These are phyloP conservation scores for Didymella keratinophila DNA, from an alignment of 2,329 filamentous ascomycete genomes.

Conservation along the genomic window DNA sequence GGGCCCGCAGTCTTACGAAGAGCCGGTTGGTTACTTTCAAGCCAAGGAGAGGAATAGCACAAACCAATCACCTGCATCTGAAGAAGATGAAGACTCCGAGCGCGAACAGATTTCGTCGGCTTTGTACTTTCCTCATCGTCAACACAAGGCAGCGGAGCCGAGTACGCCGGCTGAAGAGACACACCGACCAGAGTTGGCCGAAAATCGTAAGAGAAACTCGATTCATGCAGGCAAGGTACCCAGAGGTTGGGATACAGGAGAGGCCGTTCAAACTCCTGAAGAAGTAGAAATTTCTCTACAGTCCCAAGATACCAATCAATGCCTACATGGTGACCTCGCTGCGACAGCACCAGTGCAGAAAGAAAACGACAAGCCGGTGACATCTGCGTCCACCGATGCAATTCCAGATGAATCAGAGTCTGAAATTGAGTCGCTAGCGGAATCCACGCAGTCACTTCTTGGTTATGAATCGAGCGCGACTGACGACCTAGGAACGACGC, in stretches of 20 bases:
- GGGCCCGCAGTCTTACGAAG: slow-evolving; percentile 31
- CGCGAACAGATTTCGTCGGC: slow-evolving; percentile 89
- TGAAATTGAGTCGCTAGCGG: slow-evolving; percentile 52
- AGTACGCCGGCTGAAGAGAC: slow-evolving; percentile 31
- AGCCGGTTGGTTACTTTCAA: slow-evolving; percentile 43
- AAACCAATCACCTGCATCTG: slow-evolving; percentile 47
- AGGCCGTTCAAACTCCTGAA: slow-evolving; percentile 50
- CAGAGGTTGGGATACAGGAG: slow-evolving; percentile 39
- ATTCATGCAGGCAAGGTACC: slow-evolving; percentile 39
- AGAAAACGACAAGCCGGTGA: slow-evolving; percentile 51
- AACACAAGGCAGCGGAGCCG: slow-evolving; percentile 55
- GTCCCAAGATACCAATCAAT: slow-evolving; percentile 67
- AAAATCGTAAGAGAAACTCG: slow-evolving; percentile 36
- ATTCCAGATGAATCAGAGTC: slow-evolving; percentile 53
- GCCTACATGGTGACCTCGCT: slow-evolving; percentile 66
- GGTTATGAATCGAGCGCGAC: slow-evolving; percentile 62
- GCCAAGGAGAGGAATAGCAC: slow-evolving; percentile 26
- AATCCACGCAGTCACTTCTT: slow-evolving; percentile 54
- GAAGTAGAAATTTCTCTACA: slow-evolving; percentile 70
- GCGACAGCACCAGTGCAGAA: slow-evolving; percentile 51
- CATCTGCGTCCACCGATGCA: slow-evolving; percentile 35
- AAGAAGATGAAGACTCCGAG: slow-evolving; percentile 69
- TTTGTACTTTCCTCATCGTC: slow-evolving; percentile 80
- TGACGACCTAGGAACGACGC: slow-evolving; percentile 59
- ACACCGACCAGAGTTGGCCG: slow-evolving; percentile 38